Base-by-base conservation (phyloP, 225 moss, liverwort and hornwort species). In the Pleurozium schreberi region DNA sequence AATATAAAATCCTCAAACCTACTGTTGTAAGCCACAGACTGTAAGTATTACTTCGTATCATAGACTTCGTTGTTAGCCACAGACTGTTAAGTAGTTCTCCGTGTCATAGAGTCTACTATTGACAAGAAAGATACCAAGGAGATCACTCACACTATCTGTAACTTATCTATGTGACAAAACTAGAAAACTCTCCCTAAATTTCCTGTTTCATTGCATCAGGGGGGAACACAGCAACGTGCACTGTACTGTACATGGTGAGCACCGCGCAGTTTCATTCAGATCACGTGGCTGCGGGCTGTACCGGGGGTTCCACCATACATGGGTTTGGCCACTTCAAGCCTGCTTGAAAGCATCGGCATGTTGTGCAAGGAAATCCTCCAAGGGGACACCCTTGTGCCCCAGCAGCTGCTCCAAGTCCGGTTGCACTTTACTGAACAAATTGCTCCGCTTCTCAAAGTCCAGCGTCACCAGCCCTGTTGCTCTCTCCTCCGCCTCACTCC, bases 351-450 rank as follows among this genome's bases (percentile, higher is more conserved):
- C 85, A 49, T 49, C 45, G n/a, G 86, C 92, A 57, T 90, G 42
- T 3, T 87, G 49, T 11, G 87, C 86, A 16, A 90, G 75, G 34
- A 87, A 87, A 14, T 85, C 87, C 15, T 89, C 87, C 45, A 91
- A 4, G 12, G 89, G 13, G 31, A 92, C 11, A 30, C 89, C 91
- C 75, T 92, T 94, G 45, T 62, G 91, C 3, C 89, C 91, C 28
- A 91, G 63, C 26, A 94, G 66, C 12, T 66, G 6, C 65, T 94
- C 87, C 87, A 93, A 87, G n/a, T 91, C 90, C 5, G 83, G 89
- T 9, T 88, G 82, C 75, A 94, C 76, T 58, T 45, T 4, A n/a
- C 57, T 59, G 5, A 88, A 93, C 69, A 80, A 71, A 55, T 30
- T 88, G 34, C 40, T 25, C 15, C 89, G 75, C 84, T 90, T 94